Evolutionary conservation across 2,329 filamentous ascomycete genomes (phyloP), one percentile per base, ranked within the genome.

Genomic region (Neopestalotiopsis sp.): DNA sequence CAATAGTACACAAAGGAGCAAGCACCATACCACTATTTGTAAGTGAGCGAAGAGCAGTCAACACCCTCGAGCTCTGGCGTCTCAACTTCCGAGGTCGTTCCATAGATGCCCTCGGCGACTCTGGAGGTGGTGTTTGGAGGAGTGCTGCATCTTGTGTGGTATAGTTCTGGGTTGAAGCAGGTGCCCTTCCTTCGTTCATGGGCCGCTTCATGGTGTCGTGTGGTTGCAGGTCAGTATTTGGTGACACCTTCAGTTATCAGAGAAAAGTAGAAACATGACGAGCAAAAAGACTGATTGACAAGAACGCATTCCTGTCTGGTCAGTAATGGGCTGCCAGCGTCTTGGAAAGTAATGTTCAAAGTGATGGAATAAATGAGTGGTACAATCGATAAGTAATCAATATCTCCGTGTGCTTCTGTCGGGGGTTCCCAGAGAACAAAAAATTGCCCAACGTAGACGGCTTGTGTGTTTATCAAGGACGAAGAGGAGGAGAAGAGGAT

Each of bases 11-110:
- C 61, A 14, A 4, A n/a, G 56, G 34, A 28, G 24, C 24, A 28
- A 28, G 24, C 24, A 63, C 67, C 76, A 56, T 72, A 77, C 79
- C 74, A 63, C 79, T 83, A 65, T 81, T 82, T 24, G 81, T 83
- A 65, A 85, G 73, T 20, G 81, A 81, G 40, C 79, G 81, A 24
- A 86, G 70, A 28, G 79, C 81, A 4, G 81, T 82, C 66, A 81
- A 73, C n/a, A 86, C 73, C 57, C 76, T 81, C 5, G 81, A 83
- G n/a, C 81, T 79, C 57, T 81, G 80, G 30, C 80, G 79, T 67
- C 79, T 78, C 53, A 82, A 61, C 70, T 83, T 85, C 4, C 77
- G 80, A 70, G 71, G 77, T 63, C 70, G 76, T 68, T 72, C 75
- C 14, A 68, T 70, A 61, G 73, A 70, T 62, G 74, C 74, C 10